Conservation (phyloP, 768 basidiomycete species). For the Collybiopsis luxurians region DNA sequence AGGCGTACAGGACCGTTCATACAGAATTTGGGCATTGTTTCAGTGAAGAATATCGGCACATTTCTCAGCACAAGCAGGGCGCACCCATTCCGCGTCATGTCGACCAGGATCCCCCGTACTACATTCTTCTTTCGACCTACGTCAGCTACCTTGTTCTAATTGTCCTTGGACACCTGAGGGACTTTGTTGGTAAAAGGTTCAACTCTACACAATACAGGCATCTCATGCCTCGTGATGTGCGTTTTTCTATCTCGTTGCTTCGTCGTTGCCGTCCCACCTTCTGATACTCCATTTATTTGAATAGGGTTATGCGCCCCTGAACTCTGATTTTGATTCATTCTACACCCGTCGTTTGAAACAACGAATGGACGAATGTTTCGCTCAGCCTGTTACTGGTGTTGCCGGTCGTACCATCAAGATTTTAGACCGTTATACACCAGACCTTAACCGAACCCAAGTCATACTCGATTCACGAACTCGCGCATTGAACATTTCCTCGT, state of each 20-base stretch:
- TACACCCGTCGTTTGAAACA: constrained; percentile 96
- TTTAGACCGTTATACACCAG: too few species aligned
- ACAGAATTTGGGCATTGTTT: constrained; percentile 92
- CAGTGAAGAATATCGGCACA: constrained; percentile 70
- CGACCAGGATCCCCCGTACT: constrained; percentile 89
- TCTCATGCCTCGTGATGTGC: constrained; percentile 78
- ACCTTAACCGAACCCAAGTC: too few species aligned
- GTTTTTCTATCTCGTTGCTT: constrained; percentile 9
- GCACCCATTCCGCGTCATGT: constrained; percentile 49
- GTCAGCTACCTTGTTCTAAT: constrained; percentile 88
- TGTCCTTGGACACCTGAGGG: constrained; percentile 47
- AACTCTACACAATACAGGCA: constrained; percentile 69
- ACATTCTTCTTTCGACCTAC: constrained; percentile 89
- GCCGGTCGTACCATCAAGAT: too few species aligned
- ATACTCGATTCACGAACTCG: too few species aligned
- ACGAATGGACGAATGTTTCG: too few species aligned
- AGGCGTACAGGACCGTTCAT: constrained; percentile 76
- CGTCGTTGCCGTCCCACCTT: constrained; percentile 7
- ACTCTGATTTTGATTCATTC: constrained; percentile 98
- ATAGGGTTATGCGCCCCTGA: constrained; percentile 94
- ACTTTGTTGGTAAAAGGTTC: constrained; percentile 91
- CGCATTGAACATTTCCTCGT: too few species aligned
- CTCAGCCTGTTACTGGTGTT: too few species aligned
- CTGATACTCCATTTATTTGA: constrained; percentile 7
- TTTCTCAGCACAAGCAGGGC: constrained; percentile 56